Conservation (phyloP, 2,329 filamentous ascomycete species). For the Chrysoporthe deuterocubensis region DNA sequence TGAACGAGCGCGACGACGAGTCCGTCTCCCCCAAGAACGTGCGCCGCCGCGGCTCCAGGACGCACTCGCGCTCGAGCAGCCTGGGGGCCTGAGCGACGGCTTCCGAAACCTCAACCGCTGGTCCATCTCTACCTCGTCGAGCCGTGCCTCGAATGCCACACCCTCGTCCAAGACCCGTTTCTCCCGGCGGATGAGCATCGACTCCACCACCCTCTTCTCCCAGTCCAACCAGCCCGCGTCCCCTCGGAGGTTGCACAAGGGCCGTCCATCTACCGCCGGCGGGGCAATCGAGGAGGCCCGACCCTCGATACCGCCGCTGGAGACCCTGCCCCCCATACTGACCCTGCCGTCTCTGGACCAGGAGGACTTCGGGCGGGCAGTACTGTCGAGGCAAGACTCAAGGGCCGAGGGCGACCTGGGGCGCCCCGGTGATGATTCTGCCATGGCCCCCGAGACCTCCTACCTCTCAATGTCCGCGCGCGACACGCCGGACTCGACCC, state of each 20-base stretch:
- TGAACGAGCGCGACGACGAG: conserved; percentile 31
- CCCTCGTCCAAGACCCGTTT: conserved; percentile 41
- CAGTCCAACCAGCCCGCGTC: conserved; percentile 35
- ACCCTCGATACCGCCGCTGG: conserved; percentile 38
- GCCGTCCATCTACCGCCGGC: conserved; percentile 39
- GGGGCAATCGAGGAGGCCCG: conserved; percentile 34
- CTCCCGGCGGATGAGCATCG: conserved; percentile 50
- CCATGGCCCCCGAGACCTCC: conserved; percentile 28
- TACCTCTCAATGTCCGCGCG: conserved; percentile 30
- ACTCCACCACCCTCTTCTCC: conserved; percentile 41
- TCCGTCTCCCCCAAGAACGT: conserved; percentile 30
- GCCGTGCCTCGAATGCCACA: conserved; percentile 44
- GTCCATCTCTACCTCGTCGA: conserved; percentile 58
- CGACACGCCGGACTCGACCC: conserved; percentile 20
- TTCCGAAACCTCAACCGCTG: conserved; percentile 56
- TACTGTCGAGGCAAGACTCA: conserved; percentile 19
- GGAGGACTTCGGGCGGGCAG: conserved; percentile 36
- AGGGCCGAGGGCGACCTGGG: conserved; percentile 30
- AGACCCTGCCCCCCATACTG: conserved; percentile 47
- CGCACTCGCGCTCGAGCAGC: conserved; percentile 43
- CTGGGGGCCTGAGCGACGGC: conserved; percentile 46
- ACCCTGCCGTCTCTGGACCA: conserved; percentile 46
- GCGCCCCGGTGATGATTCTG: conserved; percentile 35
- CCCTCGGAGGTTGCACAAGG: conserved; percentile 45
- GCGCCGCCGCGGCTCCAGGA: conserved; percentile 28